phyloP scores from a whole-genome alignment of 768 basidiomycete genomes.

The Podaxis sp. region DNA sequence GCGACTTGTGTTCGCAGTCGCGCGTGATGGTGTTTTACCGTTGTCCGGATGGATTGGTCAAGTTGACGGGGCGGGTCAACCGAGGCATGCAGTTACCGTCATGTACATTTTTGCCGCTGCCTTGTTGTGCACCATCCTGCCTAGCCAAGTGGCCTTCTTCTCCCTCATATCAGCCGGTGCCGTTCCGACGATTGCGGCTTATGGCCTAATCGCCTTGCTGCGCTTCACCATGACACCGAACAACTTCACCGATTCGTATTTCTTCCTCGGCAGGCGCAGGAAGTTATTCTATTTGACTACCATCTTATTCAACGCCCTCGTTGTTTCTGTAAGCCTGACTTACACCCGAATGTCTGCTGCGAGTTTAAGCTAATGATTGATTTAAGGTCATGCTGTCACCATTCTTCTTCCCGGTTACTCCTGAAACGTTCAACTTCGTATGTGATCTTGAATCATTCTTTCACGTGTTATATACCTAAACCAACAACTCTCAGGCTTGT shows the following conservation, averaged over 20 bases:
- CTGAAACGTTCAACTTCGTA: conserved; percentile 83
- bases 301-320: conserved; percentile 67
- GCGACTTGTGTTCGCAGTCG: conserved; percentile 87
- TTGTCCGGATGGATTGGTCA: conserved; percentile 79
- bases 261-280: conserved; percentile 65
- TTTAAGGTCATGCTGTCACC: conserved; percentile 79
- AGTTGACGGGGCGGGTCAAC: conserved; percentile 72
- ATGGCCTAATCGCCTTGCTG: conserved; percentile 77
- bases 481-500: conserved; percentile 45
- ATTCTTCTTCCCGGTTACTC: conserved; percentile 81
- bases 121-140: conserved; percentile 85
- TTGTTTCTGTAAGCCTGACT: conserved; percentile 62
- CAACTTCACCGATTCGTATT: conserved; percentile 71
- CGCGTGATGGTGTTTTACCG: conserved; percentile 91
- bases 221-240: conserved; percentile 78
- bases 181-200: conserved; percentile 86
- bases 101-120: conserved; percentile 77
- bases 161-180: conserved; percentile 86
- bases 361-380: conserved; percentile 15
- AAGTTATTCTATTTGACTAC: conserved; percentile 70
- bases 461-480: not conserved
- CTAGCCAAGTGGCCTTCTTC: conserved; percentile 90
- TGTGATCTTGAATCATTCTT: conserved; percentile 28
- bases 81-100: conserved; percentile 82
- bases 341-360: conserved; percentile 6